Evolutionary conservation across 73 alveolate species (phyloP), one percentile per base, ranked within the genome.

Genomic region (Paramecium pentaurelia): DNA sequence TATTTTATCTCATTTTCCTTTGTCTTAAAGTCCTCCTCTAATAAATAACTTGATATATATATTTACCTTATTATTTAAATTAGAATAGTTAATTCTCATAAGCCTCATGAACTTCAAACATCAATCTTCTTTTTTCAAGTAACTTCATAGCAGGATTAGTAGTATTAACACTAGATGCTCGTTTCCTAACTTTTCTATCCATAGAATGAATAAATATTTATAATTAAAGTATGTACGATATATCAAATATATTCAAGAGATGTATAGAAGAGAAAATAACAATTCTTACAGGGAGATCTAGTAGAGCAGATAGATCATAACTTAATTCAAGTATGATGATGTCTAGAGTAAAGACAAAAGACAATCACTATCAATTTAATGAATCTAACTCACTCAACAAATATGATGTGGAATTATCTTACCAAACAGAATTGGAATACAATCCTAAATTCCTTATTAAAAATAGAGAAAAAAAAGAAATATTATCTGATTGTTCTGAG

Each of bases 91-190:
- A 85, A 22, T 45, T 47, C 27, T 92, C 95, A 58, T 68, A 85
- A 12, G 95, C 93, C 60, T 92, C 95, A 38, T 92, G 91, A 59
- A 92, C 88, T 34, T 92, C 95, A 85, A 84, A 92, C 95, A 92
- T 92, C 28, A 38, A 30, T 36, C 95, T 85, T 38, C 95, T 92
- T 86, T 92, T 92, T n/a, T 92, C 95, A 37, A 83, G 86, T 10
- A 92, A 47, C 47, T 89, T 89, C 8, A 88, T 73, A 14, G 92
- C 94, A 25, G 94, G 94, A 89, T 88, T 58, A 22, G 75, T 83
- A n/a, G 85, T 42, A 25, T 89, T 85, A 16, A 20, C 40, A 37
- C 60, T 37, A 14, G 60, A 20, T 16, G 58, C 58, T 27, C 60
- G 38, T 73, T 73, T 34, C 40, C 60, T 73, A 6, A 34, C 0